Conservation (phyloP, 768 basidiomycete species). For the Dentipellis sp. region DNA sequence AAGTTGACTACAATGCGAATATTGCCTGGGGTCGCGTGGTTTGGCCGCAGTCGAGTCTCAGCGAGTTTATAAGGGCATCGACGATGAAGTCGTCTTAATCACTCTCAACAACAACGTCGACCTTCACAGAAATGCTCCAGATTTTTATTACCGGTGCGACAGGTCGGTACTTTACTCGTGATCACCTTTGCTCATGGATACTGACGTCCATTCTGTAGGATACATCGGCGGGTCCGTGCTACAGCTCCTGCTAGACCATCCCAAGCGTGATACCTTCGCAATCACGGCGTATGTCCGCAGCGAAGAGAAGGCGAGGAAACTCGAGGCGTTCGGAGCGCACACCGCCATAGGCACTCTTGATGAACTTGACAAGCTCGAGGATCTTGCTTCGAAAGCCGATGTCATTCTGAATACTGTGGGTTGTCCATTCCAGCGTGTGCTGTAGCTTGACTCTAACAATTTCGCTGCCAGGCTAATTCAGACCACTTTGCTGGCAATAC, state of each 20-base stretch:
- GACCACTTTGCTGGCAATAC: background rate
- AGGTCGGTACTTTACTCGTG: background rate
- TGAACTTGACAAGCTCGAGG: background rate
- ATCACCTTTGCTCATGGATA: too few relatives aligned
- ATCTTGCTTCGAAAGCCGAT: background rate
- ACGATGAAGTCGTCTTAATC: too few relatives aligned
- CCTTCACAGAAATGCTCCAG: slow-evolving; percentile 2
- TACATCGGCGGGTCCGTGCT: background rate
- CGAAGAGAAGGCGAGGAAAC: background rate
- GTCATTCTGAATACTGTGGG: background rate
- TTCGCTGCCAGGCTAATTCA: background rate
- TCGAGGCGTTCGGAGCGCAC: background rate
- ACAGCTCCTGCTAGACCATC: background rate
- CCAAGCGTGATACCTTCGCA: background rate
- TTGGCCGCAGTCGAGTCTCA: too few relatives aligned
- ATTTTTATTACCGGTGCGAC: slow-evolving; percentile 12
- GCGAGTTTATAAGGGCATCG: too few relatives aligned
- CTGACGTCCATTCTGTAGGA: slow-evolving; percentile 8
- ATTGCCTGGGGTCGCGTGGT: too few relatives aligned
- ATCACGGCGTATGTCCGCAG: background rate
- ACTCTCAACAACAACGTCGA: too few relatives aligned
- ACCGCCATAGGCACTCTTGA: background rate
- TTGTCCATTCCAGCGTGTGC: background rate
- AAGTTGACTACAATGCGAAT: too few relatives aligned
- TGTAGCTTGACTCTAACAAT: background rate